Percentiles rank a stretch among this genome's conserved stretches.
Evolutionary conservation across 108 stramenopile genomes (phyloP).

Genomic region (Cyclostephanos tholiformis): DNA sequence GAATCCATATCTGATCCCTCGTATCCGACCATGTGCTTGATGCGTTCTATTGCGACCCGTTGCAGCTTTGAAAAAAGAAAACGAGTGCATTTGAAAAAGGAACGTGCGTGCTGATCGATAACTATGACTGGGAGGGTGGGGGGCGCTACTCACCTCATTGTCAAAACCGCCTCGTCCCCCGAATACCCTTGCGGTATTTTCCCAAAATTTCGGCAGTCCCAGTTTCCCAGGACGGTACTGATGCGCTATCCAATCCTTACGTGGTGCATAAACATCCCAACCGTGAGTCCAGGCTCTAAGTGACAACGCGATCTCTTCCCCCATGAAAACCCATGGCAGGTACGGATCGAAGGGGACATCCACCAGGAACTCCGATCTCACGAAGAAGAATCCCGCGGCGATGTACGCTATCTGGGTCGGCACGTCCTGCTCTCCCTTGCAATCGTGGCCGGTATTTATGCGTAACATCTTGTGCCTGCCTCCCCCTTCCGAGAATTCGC

Average conservation of each 20-base stretch:
- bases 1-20: conserved; percentile 43
- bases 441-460: conserved; percentile 54
- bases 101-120: not conserved
- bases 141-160: conserved; percentile 15
- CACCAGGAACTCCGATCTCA: conserved; percentile 70
- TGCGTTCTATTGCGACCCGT: conserved; percentile 55
- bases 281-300: conserved; percentile 88
- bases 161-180: conserved; percentile 63
- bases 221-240: conserved; percentile 86
- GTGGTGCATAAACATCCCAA: conserved; percentile 93
- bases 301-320: conserved; percentile 91
- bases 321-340: conserved; percentile 97
- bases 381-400: conserved; percentile 96
- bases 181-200: conserved; percentile 77
- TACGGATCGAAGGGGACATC: conserved; percentile 94
- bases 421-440: conserved; percentile 18
- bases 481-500: conserved; percentile 52
- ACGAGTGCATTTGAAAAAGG: not conserved
- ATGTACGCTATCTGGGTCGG: conserved; percentile 58
- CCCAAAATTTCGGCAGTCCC: conserved; percentile 95
- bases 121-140: not conserved
- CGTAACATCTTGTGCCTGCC: conserved; percentile 78
- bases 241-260: conserved; percentile 84
- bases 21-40: conserved; percentile 81
- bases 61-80: conserved; percentile 12